Evolutionary conservation across 345 rosid species (phyloP).

Genomic region (Camelina sativa): DNA sequence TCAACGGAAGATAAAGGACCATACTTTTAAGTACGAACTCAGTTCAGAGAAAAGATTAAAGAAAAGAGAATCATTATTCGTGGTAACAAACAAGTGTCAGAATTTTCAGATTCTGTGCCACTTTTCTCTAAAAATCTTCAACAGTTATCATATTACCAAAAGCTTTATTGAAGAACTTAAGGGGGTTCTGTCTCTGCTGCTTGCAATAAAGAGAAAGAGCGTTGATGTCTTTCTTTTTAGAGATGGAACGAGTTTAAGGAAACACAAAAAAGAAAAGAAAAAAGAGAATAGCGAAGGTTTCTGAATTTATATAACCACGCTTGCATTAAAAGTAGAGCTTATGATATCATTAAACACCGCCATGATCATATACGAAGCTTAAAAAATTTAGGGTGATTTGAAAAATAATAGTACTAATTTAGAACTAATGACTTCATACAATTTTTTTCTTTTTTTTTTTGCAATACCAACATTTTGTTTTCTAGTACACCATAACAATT

Average conservation of each 20-base stretch:
- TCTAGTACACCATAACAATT: too few relatives aligned
- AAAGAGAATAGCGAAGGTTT: background rate
- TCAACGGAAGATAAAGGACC: slow-evolving; percentile 58
- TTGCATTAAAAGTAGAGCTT: slow-evolving; percentile 73
- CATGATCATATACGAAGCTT: background rate
- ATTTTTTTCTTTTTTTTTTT: too few relatives aligned
- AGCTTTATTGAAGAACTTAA: slow-evolving; percentile 40
- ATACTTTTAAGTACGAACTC: slow-evolving; percentile 54
- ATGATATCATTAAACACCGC: background rate
- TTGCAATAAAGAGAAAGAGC: slow-evolving; percentile 32
- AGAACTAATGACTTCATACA: too few relatives aligned
- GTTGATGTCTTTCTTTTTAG: slow-evolving; percentile 15
- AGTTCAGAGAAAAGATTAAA: slow-evolving; percentile 30
- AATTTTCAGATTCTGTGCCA: slow-evolving; percentile 70
- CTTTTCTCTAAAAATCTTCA: slow-evolving; percentile 51
- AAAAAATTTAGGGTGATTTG: background rate
- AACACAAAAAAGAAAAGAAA: background rate
- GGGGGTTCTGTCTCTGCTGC: slow-evolving; percentile 36
- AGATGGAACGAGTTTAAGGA: slow-evolving; percentile 15
- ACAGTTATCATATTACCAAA: slow-evolving; percentile 32
- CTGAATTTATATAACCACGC: slow-evolving; percentile 66
- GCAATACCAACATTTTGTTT: too few relatives aligned
- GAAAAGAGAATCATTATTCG: slow-evolving; percentile 37
- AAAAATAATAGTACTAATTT: background rate
- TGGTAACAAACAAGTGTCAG: slow-evolving; percentile 47